phyloP scores from a whole-genome alignment of 139 green algal species.

The Astrephomene gubernaculifera region DNA sequence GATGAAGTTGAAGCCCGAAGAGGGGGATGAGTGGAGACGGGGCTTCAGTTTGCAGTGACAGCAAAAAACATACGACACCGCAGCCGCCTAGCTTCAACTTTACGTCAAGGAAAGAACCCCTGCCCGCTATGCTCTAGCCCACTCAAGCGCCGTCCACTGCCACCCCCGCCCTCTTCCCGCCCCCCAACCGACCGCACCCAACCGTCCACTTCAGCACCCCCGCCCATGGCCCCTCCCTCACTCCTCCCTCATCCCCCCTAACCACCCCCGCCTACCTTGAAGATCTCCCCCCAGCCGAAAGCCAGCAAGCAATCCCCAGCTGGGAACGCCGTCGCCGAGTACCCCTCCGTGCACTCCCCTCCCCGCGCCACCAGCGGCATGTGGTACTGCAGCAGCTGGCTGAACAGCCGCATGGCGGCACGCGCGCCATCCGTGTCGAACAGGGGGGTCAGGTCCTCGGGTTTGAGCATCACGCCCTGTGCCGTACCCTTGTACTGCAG shows the following conservation, averaged over 20 bases:
- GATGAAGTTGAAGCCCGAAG: no score
- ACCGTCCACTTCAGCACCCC: not conserved
- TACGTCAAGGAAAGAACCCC: no score
- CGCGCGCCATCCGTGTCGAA: constrained; percentile 30
- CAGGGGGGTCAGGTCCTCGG: constrained; percentile 3
- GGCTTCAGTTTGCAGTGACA: no score
- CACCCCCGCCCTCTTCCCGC: no score
- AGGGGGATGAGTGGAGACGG: no score
- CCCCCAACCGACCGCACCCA: not conserved
- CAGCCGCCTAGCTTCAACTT: no score
- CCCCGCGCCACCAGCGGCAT: not conserved
- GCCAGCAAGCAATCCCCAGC: constrained; percentile 29
- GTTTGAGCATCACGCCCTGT: constrained; percentile 29
- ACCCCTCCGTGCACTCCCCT: not conserved
- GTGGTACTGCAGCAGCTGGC: constrained; percentile 30
- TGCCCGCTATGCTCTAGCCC: no score
- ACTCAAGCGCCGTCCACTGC: no score
- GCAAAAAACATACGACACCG: no score
- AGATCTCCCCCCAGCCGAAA: constrained; percentile 35
- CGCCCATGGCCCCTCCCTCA: no score
- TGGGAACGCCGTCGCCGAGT: not conserved
- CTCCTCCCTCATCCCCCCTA: not conserved
- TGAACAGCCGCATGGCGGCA: constrained; percentile 18
- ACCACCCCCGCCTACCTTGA: constrained; percentile 24
- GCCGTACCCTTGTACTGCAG: constrained; percentile 34